Conservation (phyloP, 768 basidiomycete genomes). For the Russula vinacea region DNA sequence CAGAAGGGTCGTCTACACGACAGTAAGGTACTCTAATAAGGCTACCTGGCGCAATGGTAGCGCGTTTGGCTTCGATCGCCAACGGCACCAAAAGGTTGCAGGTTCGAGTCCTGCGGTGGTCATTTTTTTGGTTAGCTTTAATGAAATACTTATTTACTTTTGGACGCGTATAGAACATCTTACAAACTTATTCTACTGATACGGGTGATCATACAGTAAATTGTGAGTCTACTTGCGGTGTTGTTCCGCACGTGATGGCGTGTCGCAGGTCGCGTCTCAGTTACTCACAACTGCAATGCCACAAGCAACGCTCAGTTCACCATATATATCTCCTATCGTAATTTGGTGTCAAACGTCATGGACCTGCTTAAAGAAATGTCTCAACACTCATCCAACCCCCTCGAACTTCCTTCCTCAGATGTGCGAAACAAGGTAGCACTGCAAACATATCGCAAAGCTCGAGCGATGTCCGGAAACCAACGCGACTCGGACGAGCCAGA, state of each 20-base stretch:
- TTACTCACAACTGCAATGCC: background rate
- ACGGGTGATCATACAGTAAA: background rate
- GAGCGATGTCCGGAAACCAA: slow-evolving; percentile 34
- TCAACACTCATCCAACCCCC: slow-evolving; percentile 71
- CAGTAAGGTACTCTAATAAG: background rate
- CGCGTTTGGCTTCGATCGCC: slow-evolving; percentile 91
- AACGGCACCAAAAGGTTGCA: slow-evolving; percentile 87
- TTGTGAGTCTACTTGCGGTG: background rate
- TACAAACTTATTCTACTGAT: background rate
- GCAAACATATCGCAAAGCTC: slow-evolving; percentile 40
- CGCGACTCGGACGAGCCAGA: slow-evolving; percentile 53
- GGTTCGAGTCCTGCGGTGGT: slow-evolving; percentile 92
- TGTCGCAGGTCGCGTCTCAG: slow-evolving; percentile 5
- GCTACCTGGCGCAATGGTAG: slow-evolving; percentile 87
- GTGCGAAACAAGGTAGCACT: slow-evolving; percentile 47
- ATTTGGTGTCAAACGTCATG: slow-evolving; percentile 33
- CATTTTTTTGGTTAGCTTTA: slow-evolving; percentile 12
- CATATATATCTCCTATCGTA: slow-evolving; percentile 1
- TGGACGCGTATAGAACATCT: background rate
- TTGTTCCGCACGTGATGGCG: slow-evolving; percentile 14
- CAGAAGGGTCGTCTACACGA: background rate
- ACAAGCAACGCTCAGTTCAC: background rate
- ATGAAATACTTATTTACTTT: background rate
- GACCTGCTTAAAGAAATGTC: slow-evolving; percentile 48
- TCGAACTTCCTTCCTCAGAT: slow-evolving; percentile 65